phyloP scores from a whole-genome alignment of 73 alveolate species.

The Tetrahymena thermophila region DNA sequence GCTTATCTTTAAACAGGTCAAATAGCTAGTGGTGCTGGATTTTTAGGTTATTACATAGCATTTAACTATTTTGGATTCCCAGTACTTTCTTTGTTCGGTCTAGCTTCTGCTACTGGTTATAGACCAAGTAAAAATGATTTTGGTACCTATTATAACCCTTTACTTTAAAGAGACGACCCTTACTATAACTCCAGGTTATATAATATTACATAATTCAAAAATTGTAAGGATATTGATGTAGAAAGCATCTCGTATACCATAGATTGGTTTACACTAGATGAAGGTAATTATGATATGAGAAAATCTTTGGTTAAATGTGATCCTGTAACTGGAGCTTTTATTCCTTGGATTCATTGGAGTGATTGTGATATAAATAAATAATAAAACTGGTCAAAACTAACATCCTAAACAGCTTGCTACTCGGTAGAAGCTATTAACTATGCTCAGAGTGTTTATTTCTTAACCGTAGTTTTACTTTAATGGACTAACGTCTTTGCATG shows the following conservation, averaged over 20 bases:
- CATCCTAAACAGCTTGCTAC: slow-evolving; percentile 6
- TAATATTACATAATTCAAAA: neutral
- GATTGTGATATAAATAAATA: slow-evolving; percentile 3
- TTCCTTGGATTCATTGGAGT: slow-evolving; percentile 15
- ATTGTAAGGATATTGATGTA: neutral
- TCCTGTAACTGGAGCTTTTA: neutral
- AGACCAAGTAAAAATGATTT: neutral
- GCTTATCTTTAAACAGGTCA: slow-evolving; percentile 5
- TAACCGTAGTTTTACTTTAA: neutral
- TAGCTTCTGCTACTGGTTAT: neutral
- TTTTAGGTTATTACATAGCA: neutral
- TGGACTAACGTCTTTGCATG: slow-evolving; percentile 4
- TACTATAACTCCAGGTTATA: neutral
- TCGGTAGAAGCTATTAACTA: slow-evolving; percentile 9
- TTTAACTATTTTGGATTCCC: slow-evolving; percentile 22
- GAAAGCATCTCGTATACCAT: neutral
- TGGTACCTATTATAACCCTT: neutral
- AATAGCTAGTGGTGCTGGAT: neutral
- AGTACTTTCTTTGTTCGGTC: neutral
- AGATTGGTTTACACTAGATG: neutral
- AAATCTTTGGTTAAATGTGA: neutral
- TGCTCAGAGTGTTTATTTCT: slow-evolving; percentile 5
- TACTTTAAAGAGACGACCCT: neutral
- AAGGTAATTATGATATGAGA: slow-evolving; percentile 9
- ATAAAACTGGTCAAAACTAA: neutral